Evolutionary conservation across 257 asterid genomes (phyloP).

Genomic region (Solanum gandarillasii): DNA sequence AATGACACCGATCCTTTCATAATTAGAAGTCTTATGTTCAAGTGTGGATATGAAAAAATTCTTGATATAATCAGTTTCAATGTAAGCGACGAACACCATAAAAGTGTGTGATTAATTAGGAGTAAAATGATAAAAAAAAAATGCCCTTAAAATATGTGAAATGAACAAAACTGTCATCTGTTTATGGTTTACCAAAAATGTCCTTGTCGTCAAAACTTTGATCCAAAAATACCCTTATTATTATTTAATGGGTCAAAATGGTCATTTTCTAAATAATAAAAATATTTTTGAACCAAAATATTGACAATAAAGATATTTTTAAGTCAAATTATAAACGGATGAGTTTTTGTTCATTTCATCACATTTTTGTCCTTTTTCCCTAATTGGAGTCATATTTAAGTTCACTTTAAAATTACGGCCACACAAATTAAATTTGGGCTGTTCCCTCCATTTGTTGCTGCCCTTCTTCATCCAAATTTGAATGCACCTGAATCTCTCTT

Average conservation of each 20-base stretch:
- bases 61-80: neutral
- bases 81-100: neutral
- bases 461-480: neutral
- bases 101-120: neutral
- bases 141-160: neutral
- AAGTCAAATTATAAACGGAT: rapidly evolving
- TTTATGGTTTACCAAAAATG: no score
- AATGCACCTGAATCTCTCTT: neutral
- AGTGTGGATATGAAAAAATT: neutral
- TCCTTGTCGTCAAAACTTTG: no score
- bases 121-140: neutral
- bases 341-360: no score
- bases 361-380: no score
- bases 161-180: no score
- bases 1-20: neutral
- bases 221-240: no score
- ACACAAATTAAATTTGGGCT: neutral
- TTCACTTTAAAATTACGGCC: neutral
- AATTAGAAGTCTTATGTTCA: neutral
- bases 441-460: neutral
- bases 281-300: no score
- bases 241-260: no score
- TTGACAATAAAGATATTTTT: no score
- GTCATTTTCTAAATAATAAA: no score
- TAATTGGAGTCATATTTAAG: neutral